Percentiles rank a stretch among this genome's conserved stretches.
These are phyloP conservation scores for Cucumis cinereus DNA, from an alignment of 306 rosid genomes.

Conservation along the genomic window DNA sequence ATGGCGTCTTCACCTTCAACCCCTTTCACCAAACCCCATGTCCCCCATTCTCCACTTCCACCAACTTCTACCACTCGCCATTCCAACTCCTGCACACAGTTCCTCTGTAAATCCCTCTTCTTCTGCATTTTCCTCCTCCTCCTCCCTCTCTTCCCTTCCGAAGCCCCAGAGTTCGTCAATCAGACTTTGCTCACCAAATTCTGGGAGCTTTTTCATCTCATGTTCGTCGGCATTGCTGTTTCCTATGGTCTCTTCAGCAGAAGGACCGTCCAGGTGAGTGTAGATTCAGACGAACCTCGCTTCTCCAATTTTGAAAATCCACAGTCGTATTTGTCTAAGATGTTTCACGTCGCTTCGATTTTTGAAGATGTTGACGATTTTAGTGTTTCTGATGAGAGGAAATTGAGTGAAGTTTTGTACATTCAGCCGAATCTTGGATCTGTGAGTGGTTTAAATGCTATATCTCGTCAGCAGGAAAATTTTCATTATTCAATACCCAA, in stretches of 20 bases:
- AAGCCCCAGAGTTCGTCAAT: slow-evolving; percentile 75
- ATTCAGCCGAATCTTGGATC: not conserved
- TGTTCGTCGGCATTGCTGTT: slow-evolving; percentile 73
- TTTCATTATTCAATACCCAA: slow-evolving; percentile 21
- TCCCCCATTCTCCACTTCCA: slow-evolving; percentile 25
- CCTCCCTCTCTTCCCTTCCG: slow-evolving; percentile 71
- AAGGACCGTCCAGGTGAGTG: slow-evolving; percentile 32
- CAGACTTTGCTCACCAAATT: slow-evolving; percentile 42
- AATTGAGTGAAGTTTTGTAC: not conserved
- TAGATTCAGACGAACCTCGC: slow-evolving; percentile 13
- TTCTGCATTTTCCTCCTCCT: slow-evolving; percentile 24
- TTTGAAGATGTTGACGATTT: slow-evolving; percentile 40
- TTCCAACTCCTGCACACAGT: slow-evolving; percentile 39
- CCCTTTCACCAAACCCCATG: slow-evolving; percentile 36
- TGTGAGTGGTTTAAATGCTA: not conserved
- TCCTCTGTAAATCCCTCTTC: slow-evolving; percentile 41
- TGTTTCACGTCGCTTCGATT: slow-evolving; percentile 42
- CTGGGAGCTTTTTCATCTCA: slow-evolving; percentile 79
- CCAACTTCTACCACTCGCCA: slow-evolving; percentile 24
- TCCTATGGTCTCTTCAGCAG: slow-evolving; percentile 70
- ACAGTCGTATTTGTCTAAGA: slow-evolving; percentile 45
- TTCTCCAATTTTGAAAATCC: slow-evolving; percentile 19
- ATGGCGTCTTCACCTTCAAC: slow-evolving; percentile 48
- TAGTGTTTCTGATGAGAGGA: slow-evolving; percentile 34
- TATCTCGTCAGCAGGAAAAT: not conserved